Evolutionary conservation across 129 eudicot genomes (phyloP).

Genomic region (Scalesia atractyloides): DNA sequence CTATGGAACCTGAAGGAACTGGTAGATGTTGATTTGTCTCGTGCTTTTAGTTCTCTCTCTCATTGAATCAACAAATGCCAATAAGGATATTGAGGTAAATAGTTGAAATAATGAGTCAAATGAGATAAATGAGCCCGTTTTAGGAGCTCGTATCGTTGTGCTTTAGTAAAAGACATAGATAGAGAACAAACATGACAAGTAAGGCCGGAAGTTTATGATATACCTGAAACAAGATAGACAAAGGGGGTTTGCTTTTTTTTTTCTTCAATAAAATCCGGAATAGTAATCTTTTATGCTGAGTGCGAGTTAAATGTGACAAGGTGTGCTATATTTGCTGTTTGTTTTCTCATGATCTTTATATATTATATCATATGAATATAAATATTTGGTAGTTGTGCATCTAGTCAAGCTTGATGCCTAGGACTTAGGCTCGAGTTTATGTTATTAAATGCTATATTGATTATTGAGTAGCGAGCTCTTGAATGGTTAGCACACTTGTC

Average conservation of each 20-base stretch:
- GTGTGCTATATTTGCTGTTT: background rate
- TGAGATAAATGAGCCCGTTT: slow-evolving; percentile 15
- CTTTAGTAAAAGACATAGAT: slow-evolving; percentile 9
- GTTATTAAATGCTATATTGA: too few relatives aligned
- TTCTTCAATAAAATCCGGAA: background rate
- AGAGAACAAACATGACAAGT: background rate
- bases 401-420: too few relatives aligned
- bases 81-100: slow-evolving; percentile 22
- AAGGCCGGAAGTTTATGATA: slow-evolving; percentile 19
- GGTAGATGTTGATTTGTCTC: slow-evolving; percentile 37
- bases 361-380: too few relatives aligned
- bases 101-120: slow-evolving; percentile 21
- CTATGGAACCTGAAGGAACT: slow-evolving; percentile 37
- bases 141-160: slow-evolving; percentile 21
- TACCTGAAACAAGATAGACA: slow-evolving; percentile 10
- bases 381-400: too few relatives aligned
- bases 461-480: too few relatives aligned
- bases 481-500: too few relatives aligned
- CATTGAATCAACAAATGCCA: slow-evolving; percentile 4
- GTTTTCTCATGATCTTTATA: background rate
- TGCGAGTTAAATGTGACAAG: background rate
- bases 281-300: background rate
- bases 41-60: slow-evolving; percentile 19
- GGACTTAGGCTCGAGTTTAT: too few relatives aligned
- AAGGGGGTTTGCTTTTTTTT: slow-evolving; percentile 7